phyloP scores from a whole-genome alignment of 208 protist species.

The Leptomonas pyrrhocoris region DNA sequence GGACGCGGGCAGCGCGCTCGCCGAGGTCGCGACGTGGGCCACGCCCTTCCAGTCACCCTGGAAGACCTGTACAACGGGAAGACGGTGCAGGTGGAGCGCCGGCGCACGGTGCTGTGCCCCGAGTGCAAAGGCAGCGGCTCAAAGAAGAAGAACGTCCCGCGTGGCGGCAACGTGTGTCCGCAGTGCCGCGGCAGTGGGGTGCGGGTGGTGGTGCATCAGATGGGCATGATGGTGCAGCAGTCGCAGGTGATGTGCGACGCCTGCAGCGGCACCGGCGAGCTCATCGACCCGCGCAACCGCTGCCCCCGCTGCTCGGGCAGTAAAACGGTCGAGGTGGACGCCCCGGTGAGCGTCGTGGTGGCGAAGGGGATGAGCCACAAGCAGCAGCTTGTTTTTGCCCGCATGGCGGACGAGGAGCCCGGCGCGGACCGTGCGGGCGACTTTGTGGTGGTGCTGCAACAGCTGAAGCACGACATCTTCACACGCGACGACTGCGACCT shows the following conservation, averaged over 20 bases:
- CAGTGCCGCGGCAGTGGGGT: slow-evolving; percentile 92
- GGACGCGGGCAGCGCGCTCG: too few relatives aligned
- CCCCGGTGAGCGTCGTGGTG: slow-evolving; percentile 55
- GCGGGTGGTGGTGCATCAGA: slow-evolving; percentile 88
- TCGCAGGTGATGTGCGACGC: slow-evolving; percentile 84
- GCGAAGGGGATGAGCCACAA: slow-evolving; percentile 66
- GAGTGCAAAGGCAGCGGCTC: slow-evolving; percentile 69
- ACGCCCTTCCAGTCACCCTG: slow-evolving; percentile 65
- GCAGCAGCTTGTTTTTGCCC: slow-evolving; percentile 50
- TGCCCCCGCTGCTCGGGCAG: slow-evolving; percentile 93
- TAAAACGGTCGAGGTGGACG: slow-evolving; percentile 83
- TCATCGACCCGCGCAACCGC: slow-evolving; percentile 84
- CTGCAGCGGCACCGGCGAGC: slow-evolving; percentile 90
- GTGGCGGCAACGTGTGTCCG: slow-evolving; percentile 57
- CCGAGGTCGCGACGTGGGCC: slow-evolving; percentile 30
- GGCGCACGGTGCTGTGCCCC: slow-evolving; percentile 55
- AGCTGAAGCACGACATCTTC: slow-evolving; percentile 94
- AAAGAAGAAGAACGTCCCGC: too few relatives aligned
- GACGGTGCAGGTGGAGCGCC: slow-evolving; percentile 44
- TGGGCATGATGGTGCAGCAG: slow-evolving; percentile 97
- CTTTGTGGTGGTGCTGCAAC: slow-evolving; percentile 94
- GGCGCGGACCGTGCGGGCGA: slow-evolving; percentile 80
- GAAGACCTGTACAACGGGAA: slow-evolving; percentile 86
- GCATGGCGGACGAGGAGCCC: slow-evolving; percentile 55
- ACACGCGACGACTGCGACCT: slow-evolving; percentile 92